Base-by-base conservation (phyloP, 2,329 filamentous ascomycete species). In the Chaetomium strumarium region DNA sequence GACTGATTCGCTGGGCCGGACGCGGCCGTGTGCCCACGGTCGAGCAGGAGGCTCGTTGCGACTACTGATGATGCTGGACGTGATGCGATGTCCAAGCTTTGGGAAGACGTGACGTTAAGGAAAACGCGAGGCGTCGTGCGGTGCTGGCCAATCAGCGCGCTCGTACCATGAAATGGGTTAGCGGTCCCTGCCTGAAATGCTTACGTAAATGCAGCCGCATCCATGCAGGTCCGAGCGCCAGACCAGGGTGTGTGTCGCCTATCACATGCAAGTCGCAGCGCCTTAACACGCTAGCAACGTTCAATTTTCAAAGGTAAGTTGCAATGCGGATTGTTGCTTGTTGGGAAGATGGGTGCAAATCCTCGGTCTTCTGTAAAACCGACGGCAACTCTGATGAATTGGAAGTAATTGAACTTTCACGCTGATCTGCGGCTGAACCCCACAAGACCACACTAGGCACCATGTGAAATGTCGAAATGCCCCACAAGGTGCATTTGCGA, bases 31-130 rank as follows among this genome's bases (percentile, higher is more conserved):
- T 54, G 51, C 55, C 47, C 37, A 41, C 37, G 44, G 49, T 49
- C 44, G 43, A 52, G 42, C 46, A 24, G 47, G 30, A 48, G 33
- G 39, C 29, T 45, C 24, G 52, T 56, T 55, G 55, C 19, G 58
- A 57, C 54, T 60, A 46, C 37, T 49, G 46, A 48, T 51, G 55
- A 55, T 57, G 57, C 24, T 42, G 51, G 50, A 55, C 42, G 55
- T 20, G 13, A 29, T 51, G 48, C 16, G 50, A 30, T 36, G 48
- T 45, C 55, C 9, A 38, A 41, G 11, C 52, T 51, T 56, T 53
- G 47, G 43, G 55, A 60, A 51, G 61, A 61, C 57, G 60, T 61
- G 61, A 62, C 59, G 61, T 63, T 60, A 55, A 52, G 43, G 56
- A 57, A 60, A 63, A 63, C 58, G 60, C 60, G 61, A 60, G 57